phyloP scores from a whole-genome alignment of 257 asterid genomes.

The Striga asiatica region DNA sequence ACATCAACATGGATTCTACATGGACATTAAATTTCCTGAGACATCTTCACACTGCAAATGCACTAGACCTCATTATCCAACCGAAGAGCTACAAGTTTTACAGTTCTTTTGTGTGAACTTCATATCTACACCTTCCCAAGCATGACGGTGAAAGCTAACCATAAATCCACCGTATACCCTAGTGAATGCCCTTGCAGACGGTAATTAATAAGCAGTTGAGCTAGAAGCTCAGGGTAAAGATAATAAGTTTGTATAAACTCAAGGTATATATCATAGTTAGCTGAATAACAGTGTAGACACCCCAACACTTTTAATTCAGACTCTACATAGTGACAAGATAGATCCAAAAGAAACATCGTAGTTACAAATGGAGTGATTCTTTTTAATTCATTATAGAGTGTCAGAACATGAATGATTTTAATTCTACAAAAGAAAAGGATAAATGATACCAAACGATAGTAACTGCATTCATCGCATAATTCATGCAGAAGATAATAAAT shows the following conservation, averaged over 20 bases:
- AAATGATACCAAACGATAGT: background rate
- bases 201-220: no score
- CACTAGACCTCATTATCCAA: background rate
- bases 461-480: background rate
- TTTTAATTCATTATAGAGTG: no score
- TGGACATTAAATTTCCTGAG: background rate
- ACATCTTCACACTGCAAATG: background rate
- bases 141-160: no score
- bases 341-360: background rate
- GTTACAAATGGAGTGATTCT: no score
- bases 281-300: background rate
- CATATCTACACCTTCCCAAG: background rate
- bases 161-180: no score
- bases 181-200: no score
- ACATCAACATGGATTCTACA: background rate
- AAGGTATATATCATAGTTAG: background rate
- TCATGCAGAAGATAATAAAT: constrained; percentile 14
- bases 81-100: background rate
- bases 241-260: constrained; percentile 2
- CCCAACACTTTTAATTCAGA: background rate
- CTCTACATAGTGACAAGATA: background rate
- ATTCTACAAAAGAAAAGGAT: background rate
- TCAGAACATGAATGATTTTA: background rate
- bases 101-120: background rate
- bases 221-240: no score